Percentiles rank a stretch among this genome's conserved stretches.
phyloP scores from a whole-genome alignment of 257 asterid species.

The Rhazya stricta region DNA sequence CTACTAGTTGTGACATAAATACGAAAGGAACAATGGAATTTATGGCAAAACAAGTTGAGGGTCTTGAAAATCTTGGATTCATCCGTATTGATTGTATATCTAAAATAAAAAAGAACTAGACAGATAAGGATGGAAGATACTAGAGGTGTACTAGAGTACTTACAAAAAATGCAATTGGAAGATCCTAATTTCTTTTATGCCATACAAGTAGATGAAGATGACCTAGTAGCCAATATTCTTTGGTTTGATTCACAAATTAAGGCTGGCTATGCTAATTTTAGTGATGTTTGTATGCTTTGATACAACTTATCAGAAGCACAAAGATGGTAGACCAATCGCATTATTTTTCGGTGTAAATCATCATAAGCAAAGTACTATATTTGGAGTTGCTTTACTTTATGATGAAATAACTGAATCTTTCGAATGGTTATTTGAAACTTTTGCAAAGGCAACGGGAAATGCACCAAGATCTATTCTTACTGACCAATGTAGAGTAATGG shows the following conservation, averaged over 20 bases:
- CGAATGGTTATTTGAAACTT: not conserved
- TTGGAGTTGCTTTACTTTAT: not conserved
- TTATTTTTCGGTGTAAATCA: not conserved
- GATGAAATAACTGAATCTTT: not conserved
- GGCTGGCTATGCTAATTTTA: not conserved
- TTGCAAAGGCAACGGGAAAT: not conserved
- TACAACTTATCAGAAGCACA: not conserved
- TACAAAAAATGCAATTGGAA: not conserved
- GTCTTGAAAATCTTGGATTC: not conserved
- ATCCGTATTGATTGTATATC: not conserved
- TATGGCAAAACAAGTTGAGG: not conserved
- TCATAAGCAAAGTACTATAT: not conserved
- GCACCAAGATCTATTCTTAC: not conserved
- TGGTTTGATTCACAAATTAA: not conserved
- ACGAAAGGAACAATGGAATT: not conserved
- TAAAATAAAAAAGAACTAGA: not conserved
- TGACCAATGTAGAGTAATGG: not conserved
- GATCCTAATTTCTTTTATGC: not conserved
- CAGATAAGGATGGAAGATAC: not conserved
- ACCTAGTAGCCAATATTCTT: not conserved
- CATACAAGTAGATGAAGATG: not conserved
- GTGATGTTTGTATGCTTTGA: not conserved
- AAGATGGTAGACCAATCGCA: not conserved
- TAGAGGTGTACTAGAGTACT: not conserved
- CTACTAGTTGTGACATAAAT: not conserved